Evolutionary conservation across 192 early-diverging fungal species (phyloP).

Genomic region (Backusella parvicylindrica): DNA sequence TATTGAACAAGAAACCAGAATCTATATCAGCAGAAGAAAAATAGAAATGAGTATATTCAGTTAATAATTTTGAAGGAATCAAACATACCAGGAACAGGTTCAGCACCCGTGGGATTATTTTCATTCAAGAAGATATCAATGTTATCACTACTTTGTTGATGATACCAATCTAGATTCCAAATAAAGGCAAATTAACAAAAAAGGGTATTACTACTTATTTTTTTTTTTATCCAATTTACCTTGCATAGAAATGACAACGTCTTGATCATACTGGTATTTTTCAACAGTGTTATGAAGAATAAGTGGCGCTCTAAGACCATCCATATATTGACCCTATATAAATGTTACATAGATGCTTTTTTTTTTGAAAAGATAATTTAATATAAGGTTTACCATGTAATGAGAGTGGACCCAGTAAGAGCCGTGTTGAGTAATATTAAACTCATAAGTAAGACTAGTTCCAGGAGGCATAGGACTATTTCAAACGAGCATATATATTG

Average conservation of each 20-base stretch:
- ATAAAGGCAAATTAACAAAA: slow-evolving; percentile 1
- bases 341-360: not conserved
- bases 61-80: not conserved
- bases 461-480: slow-evolving; percentile 65
- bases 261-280: slow-evolving; percentile 66
- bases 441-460: slow-evolving; percentile 71
- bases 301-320: slow-evolving; percentile 36
- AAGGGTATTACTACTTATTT: slow-evolving; percentile 5
- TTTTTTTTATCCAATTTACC: slow-evolving; percentile 35
- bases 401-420: slow-evolving; percentile 54
- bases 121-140: slow-evolving; percentile 57
- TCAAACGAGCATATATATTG: not conserved
- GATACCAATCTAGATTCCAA: slow-evolving; percentile 49
- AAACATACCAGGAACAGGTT: slow-evolving; percentile 60
- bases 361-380: not conserved
- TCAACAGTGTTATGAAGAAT: slow-evolving; percentile 38
- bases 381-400: slow-evolving; percentile 28
- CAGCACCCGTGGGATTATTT: slow-evolving; percentile 70
- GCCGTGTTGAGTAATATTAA: slow-evolving; percentile 61
- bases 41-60: not conserved
- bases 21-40: slow-evolving; percentile 17
- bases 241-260: slow-evolving; percentile 57
- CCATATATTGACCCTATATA: slow-evolving; percentile 33
- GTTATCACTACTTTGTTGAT: slow-evolving; percentile 47
- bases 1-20: slow-evolving; percentile 55